phyloP scores from a whole-genome alignment of 257 asterid genomes.

The Vinca minor region DNA sequence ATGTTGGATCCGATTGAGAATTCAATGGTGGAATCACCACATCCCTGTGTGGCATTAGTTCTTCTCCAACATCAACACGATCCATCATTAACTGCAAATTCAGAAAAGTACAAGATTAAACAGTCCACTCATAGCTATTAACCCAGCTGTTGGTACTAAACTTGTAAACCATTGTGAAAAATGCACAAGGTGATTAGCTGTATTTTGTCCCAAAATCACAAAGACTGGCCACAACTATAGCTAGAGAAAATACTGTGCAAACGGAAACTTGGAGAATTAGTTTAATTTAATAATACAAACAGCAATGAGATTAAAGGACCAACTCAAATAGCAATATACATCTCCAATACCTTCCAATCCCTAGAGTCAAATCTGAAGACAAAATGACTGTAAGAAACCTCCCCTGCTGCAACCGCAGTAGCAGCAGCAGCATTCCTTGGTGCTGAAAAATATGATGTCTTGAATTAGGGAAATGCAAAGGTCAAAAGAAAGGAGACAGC shows the following conservation, averaged over 20 bases:
- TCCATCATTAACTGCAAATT: slow-evolving; percentile 62
- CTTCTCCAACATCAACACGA: slow-evolving; percentile 62
- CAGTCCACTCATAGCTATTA: not conserved
- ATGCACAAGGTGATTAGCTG: not conserved
- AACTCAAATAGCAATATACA: not conserved
- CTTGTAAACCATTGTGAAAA: not conserved
- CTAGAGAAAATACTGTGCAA: no score
- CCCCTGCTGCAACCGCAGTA: slow-evolving; percentile 57
- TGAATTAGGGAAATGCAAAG: slow-evolving; percentile 6
- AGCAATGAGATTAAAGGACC: not conserved
- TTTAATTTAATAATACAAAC: no score
- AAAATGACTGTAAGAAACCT: slow-evolving; percentile 59
- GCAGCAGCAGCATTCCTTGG: slow-evolving; percentile 91
- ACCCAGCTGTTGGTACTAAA: not conserved
- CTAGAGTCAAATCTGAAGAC: slow-evolving; percentile 67
- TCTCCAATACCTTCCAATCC: slow-evolving; percentile 77
- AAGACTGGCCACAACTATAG: no score
- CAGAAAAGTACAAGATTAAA: not conserved
- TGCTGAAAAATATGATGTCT: slow-evolving; percentile 31
- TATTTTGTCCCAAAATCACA: not conserved
- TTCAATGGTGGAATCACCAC: slow-evolving; percentile 11
- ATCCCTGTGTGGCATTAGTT: slow-evolving; percentile 79
- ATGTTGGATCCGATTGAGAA: slow-evolving; percentile 22
- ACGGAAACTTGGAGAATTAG: no score
- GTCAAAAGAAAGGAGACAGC: slow-evolving; percentile 1